A percentile compares a stretch with the other conserved stretches of the same genome.
phyloP scores from a whole-genome alignment of 805 yeast species.

The Diddensiella santjacobensis region DNA sequence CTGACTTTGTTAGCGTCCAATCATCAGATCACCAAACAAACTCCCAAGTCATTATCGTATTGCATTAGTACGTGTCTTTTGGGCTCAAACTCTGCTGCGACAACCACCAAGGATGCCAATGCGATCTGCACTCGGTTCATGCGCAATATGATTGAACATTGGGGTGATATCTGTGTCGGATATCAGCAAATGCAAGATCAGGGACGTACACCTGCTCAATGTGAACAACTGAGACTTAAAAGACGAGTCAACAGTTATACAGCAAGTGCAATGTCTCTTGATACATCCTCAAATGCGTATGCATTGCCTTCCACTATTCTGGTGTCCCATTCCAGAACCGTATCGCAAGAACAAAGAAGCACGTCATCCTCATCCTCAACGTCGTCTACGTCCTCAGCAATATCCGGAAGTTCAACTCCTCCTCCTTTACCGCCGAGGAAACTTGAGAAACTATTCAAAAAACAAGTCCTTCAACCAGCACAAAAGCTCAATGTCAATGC shows the following conservation, averaged over 20 bases:
- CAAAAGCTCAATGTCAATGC: slow-evolving; percentile 9
- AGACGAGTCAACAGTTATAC: background rate
- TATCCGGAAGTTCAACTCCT: background rate
- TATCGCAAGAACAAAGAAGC: background rate
- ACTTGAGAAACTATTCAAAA: background rate
- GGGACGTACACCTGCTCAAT: background rate
- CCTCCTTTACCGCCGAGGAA: background rate
- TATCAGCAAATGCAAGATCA: background rate
- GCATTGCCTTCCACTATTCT: background rate
- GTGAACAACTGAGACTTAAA: background rate
- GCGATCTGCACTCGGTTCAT: slow-evolving; percentile 53
- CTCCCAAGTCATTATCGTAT: slow-evolving; percentile 27
- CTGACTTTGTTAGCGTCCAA: slow-evolving; percentile 42
- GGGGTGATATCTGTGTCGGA: slow-evolving; percentile 37
- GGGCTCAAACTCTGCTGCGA: slow-evolving; percentile 44
- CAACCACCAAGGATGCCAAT: slow-evolving; percentile 44
- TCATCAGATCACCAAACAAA: slow-evolving; percentile 35
- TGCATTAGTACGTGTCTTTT: slow-evolving; percentile 53
- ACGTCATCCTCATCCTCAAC: background rate
- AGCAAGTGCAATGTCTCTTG: background rate
- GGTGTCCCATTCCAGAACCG: too few species aligned
- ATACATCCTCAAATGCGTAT: background rate
- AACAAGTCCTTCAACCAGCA: slow-evolving; percentile 15
- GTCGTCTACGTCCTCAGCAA: background rate
- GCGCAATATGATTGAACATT: slow-evolving; percentile 49